Evolutionary conservation across 352 stramenopile species (phyloP).

Genomic region (Globisporangium solare): DNA sequence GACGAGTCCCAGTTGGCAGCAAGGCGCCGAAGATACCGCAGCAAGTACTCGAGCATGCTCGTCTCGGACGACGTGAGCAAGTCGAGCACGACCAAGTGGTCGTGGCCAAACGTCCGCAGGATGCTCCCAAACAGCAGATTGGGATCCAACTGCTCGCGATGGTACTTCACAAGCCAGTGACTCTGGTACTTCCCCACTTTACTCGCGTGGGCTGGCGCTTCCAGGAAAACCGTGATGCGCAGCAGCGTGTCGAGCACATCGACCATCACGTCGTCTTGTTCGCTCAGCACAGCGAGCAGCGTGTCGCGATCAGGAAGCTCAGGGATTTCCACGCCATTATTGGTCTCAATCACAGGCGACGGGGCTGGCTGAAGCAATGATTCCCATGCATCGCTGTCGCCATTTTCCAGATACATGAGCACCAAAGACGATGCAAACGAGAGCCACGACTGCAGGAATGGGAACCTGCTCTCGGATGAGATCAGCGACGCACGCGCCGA

Average conservation of each 20-base stretch:
- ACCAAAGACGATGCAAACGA: conserved; percentile 24
- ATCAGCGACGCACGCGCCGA: conserved; percentile 36
- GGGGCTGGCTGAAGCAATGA: too few relatives aligned
- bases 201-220: not conserved
- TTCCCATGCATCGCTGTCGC: not conserved
- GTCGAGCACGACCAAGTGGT: conserved; percentile 69
- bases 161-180: conserved; percentile 10
- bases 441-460: conserved; percentile 64
- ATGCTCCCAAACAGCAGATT: conserved; percentile 60
- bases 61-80: conserved; percentile 73
- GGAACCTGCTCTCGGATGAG: conserved; percentile 24
- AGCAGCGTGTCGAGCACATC: conserved; percentile 48
- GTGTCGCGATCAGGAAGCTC: conserved; percentile 13
- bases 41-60: conserved; percentile 53
- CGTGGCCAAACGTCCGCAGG: conserved; percentile 34
- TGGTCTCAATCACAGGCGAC: too few relatives aligned
- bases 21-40: conserved; percentile 47
- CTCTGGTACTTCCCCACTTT: not conserved
- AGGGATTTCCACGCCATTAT: too few relatives aligned
- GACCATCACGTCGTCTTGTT: conserved; percentile 72
- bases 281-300: conserved; percentile 47
- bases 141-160: conserved; percentile 33
- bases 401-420: conserved; percentile 15
- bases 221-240: conserved; percentile 14
- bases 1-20: conserved; percentile 24